These are phyloP conservation scores for Penicillium samsonianum DNA, from an alignment of 495 filamentous ascomycete genomes.

Conservation along the genomic window DNA sequence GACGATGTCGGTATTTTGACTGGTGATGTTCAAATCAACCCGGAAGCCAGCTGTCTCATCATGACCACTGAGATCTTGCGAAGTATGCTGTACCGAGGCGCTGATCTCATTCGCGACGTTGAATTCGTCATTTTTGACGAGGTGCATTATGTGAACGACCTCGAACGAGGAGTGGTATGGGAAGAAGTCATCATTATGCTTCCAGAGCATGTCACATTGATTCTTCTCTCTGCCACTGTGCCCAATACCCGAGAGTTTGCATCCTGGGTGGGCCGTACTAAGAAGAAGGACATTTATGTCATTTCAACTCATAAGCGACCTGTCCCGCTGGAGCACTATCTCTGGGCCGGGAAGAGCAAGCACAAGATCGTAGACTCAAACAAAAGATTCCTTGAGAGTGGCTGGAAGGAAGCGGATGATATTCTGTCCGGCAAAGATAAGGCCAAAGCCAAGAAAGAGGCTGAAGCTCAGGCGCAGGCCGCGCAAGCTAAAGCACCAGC, in stretches of 20 bases:
- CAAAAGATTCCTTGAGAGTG: conserved; percentile 84
- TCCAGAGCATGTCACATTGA: conserved; percentile 92
- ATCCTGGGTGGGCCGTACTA: conserved; percentile 96
- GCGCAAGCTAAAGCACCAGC: conserved; percentile 48
- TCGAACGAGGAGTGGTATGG: conserved; percentile 97
- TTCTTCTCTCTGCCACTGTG: conserved; percentile 92
- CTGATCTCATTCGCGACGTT: conserved; percentile 94
- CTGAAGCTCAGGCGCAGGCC: conserved; percentile 39
- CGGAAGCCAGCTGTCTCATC: conserved; percentile 96
- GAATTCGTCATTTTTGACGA: conserved; percentile 99
- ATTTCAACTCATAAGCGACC: conserved; percentile 96
- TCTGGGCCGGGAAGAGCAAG: conserved; percentile 92
- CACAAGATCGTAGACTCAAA: conserved; percentile 91
- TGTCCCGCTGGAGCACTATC: conserved; percentile 91
- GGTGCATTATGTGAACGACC: conserved; percentile 97
- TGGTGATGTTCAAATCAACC: conserved; percentile 96
- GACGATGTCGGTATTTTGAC: conserved; percentile 97
- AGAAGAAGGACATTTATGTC: conserved; percentile 98
- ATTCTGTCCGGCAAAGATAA: conserved; percentile 82
- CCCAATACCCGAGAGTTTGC: conserved; percentile 98
- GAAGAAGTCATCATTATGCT: conserved; percentile 99
- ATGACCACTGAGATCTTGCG: conserved; percentile 99
- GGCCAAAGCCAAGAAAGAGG: conserved; percentile 56
- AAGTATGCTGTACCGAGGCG: conserved; percentile 97
- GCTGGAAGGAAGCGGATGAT: conserved; percentile 93